These are phyloP conservation scores for Euphrasia arctica DNA, from an alignment of 305 asterid species.

Conservation along the genomic window DNA sequence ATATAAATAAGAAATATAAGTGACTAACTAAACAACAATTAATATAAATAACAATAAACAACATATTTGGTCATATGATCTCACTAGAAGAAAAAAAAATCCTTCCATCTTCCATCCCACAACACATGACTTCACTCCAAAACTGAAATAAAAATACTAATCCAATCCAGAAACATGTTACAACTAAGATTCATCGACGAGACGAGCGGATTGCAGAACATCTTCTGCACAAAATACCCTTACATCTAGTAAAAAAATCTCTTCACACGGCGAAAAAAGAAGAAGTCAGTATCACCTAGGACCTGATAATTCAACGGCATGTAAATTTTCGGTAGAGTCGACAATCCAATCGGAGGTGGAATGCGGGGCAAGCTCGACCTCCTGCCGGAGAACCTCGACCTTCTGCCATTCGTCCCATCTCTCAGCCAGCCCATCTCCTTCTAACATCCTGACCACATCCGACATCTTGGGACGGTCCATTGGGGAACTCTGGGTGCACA, in stretches of 20 bases:
- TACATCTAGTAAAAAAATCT: not conserved
- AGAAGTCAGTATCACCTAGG: conserved; percentile 39
- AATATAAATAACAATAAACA: no score
- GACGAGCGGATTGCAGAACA: no score
- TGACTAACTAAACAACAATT: no score
- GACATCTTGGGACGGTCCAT: not conserved
- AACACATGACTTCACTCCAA: no score
- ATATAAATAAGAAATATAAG: no score
- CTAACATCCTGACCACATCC: conserved; percentile 1
- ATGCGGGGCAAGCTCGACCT: conserved; percentile 49
- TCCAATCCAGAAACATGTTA: no score
- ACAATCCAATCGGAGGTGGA: conserved; percentile 51
- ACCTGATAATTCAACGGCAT: conserved; percentile 56
- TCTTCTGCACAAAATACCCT: not conserved
- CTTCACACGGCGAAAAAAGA: not conserved
- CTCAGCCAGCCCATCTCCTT: conserved; percentile 1
- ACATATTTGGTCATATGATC: no score
- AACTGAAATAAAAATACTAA: no score
- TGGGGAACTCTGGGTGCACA: not conserved
- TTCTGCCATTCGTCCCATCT: conserved; percentile 3
- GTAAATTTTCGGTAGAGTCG: conserved; percentile 51
- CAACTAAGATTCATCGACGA: no score
- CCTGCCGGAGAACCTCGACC: conserved; percentile 36
- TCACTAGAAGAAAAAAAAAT: no score
- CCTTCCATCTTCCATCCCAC: no score